A percentile compares a stretch with the other conserved stretches of the same genome.
Evolutionary conservation across 2,329 filamentous ascomycete genomes (phyloP).

Genomic region (Helicocarpus griseus): DNA sequence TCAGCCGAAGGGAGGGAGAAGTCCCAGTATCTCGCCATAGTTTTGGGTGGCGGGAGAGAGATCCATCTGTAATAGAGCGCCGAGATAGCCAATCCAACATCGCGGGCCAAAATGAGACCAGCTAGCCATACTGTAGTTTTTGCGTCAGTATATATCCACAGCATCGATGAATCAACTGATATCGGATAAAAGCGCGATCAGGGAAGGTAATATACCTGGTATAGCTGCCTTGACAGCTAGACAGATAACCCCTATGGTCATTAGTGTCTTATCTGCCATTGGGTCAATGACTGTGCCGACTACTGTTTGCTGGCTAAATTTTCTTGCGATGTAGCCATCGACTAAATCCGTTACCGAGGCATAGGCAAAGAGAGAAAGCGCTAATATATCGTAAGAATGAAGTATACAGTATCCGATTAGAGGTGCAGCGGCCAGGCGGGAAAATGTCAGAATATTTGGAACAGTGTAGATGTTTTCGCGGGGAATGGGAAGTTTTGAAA

Average conservation of each 20-base stretch:
- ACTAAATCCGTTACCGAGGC: constrained; percentile 85
- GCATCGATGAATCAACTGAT: neutral
- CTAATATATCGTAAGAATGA: constrained; percentile 67
- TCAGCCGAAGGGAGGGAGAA: constrained; percentile 63
- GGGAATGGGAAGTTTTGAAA: constrained; percentile 22
- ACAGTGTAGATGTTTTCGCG: constrained; percentile 95
- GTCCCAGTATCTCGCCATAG: constrained; percentile 89
- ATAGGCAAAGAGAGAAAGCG: constrained; percentile 80
- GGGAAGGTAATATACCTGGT: constrained; percentile 49
- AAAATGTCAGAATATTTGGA: constrained; percentile 87
- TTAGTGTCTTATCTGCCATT: constrained; percentile 92
- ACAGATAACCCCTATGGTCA: constrained; percentile 85
- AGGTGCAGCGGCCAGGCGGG: constrained; percentile 72
- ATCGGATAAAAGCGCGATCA: constrained; percentile 1
- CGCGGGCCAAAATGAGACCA: constrained; percentile 79
- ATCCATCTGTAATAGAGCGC: constrained; percentile 96
- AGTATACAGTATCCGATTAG: constrained; percentile 82
- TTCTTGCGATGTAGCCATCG: constrained; percentile 86
- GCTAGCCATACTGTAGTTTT: constrained; percentile 63
- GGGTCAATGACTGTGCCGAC: constrained; percentile 92
- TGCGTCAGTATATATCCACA: neutral
- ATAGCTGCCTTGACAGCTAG: constrained; percentile 74
- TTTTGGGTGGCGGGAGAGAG: constrained; percentile 85
- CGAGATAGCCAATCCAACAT: constrained; percentile 70
- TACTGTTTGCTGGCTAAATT: constrained; percentile 81